Base-by-base conservation (phyloP, 306 rosid genomes). In the Astragalus membranaceus region DNA sequence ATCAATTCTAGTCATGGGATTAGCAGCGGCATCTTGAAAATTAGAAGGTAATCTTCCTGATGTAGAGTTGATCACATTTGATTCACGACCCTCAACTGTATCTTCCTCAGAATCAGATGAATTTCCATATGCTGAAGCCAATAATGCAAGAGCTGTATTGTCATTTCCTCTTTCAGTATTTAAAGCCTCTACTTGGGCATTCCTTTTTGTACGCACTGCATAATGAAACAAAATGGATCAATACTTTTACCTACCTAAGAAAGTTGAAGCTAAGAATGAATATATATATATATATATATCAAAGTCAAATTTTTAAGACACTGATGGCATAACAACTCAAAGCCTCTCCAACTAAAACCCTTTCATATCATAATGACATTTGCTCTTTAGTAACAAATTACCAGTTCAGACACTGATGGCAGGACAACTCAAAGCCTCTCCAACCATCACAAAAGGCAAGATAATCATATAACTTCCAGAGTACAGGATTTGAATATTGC, bases 61-160 rank as follows among this genome's bases (percentile, higher is more conserved):
- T 57, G 89, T 81, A 78, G 75, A 51, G 70, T 72, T 73, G 36
- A 58, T 53, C 50, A 48, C 52, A 62, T 72, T 83, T 33, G 76
- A 44, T 82, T 84, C 85, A 57, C 76, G 75, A 16, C 62, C 74
- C 42, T 76, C 76, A 42, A 77, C 79, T 13, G 77, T 70, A 78
- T 91, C 95, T 48, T 87, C 97, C 80, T 95, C 99, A 3, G 90
- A 87, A 79, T 95, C 99, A 11, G 99, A 94, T 50, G 91, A 84
- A 78, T 86, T 84, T 77, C 96, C 97, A 82, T 94, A 94, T 64
- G 88, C 80, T 53, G 89, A 84, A 70, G 96, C 97, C 73, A 94
- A 83, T 77, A 95, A 85, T 77, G 84, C 88, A 72, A 95, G 97
- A 62, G 99, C 99, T 39, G 97, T 85, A 73, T 82, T 77, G 56